Conservation (phyloP, 1,284 basidiomycete genomes). For the Pseudozyma sp. region DNA sequence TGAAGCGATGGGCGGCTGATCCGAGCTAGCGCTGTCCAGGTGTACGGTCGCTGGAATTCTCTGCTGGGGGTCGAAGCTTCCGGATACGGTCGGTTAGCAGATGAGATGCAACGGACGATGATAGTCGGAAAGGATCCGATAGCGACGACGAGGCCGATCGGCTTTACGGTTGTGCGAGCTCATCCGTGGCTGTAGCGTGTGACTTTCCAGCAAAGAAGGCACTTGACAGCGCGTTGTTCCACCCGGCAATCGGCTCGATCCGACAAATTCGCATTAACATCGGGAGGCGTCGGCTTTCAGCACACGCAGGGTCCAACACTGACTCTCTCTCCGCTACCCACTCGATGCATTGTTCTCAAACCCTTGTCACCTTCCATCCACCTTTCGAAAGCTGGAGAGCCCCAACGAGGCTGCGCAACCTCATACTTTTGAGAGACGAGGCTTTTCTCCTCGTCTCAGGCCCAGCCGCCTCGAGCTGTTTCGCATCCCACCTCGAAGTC, state of each 20-base stretch:
- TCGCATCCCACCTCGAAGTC: neutral
- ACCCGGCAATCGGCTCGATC: neutral
- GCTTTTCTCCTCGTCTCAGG: no score
- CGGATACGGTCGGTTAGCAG: no score
- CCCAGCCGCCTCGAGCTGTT: neutral
- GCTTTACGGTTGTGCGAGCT: neutral
- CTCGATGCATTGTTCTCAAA: no score
- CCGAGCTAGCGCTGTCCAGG: neutral
- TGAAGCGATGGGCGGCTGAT: neutral
- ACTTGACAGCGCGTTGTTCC: neutral
- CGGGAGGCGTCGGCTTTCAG: constrained; percentile 25
- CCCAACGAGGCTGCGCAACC: neutral
- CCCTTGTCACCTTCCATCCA: neutral
- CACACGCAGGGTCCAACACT: constrained; percentile 1
- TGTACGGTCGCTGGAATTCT: no score
- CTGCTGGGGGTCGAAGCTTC: no score
- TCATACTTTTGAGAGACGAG: no score
- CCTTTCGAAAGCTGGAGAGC: neutral
- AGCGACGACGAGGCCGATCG: neutral
- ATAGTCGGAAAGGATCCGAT: no score
- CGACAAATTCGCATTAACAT: neutral
- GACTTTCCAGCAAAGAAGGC: neutral
- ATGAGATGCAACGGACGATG: no score
- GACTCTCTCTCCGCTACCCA: neutral
- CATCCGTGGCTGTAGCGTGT: neutral